A percentile compares a stretch with the other conserved stretches of the same genome.
These are phyloP conservation scores for Diplodia seriata DNA, from an alignment of 2,329 filamentous ascomycete species.

Conservation along the genomic window DNA sequence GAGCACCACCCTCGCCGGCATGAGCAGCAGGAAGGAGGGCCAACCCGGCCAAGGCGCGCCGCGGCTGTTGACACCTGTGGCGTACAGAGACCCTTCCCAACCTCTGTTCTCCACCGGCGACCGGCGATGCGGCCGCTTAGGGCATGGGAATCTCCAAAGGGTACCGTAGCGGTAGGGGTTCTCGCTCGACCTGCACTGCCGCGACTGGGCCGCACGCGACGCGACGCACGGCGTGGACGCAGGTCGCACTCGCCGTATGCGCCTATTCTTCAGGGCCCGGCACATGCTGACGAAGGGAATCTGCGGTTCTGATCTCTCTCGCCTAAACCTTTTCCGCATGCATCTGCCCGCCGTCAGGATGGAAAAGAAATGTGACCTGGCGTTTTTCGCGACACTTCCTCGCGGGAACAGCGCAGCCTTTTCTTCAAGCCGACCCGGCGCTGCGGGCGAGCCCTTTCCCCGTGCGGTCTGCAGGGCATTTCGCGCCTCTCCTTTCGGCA, in stretches of 20 bases:
- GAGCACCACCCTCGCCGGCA: not conserved
- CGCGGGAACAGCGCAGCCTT: not conserved
- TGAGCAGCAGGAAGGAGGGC: not conserved
- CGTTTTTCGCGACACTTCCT: not conserved
- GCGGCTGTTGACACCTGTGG: constrained; percentile 24
- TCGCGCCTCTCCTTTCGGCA: constrained; percentile 14
- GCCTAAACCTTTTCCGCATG: constrained; percentile 7
- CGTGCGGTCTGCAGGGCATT: constrained; percentile 18
- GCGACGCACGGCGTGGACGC: constrained; percentile 11
- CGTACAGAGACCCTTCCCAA: constrained; percentile 14
- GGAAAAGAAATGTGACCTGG: constrained; percentile 9
- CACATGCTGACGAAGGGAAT: constrained; percentile 19
- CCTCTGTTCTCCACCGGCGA: constrained; percentile 22
- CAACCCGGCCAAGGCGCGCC: constrained; percentile 19
- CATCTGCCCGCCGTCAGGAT: not conserved
- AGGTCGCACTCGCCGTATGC: constrained; percentile 12
- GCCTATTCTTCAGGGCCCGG: constrained; percentile 16
- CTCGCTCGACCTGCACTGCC: not conserved
- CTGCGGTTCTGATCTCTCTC: constrained; percentile 23
- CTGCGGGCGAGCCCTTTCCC: constrained; percentile 20
- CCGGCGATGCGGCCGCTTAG: constrained; percentile 25
- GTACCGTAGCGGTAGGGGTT: not conserved
- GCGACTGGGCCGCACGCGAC: constrained; percentile 11
- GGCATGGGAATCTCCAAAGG: not conserved
- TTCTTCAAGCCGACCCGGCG: constrained; percentile 12